Evolutionary conservation across 1,284 basidiomycete genomes (phyloP).

Genomic region (Trichosporon sp.): DNA sequence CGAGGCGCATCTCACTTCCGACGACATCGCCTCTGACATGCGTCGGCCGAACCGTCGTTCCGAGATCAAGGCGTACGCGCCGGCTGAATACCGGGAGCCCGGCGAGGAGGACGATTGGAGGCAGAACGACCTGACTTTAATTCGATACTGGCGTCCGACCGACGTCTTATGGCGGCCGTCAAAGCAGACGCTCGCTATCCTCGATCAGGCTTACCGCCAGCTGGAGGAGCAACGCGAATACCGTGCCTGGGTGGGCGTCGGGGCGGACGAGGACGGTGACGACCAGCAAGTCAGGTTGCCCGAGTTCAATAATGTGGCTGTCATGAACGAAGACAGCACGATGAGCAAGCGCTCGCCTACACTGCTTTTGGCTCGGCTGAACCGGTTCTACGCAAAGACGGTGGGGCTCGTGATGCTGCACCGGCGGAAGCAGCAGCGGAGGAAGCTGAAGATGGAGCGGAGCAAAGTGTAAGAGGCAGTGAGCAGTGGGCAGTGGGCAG

Average conservation of each 20-base stretch:
- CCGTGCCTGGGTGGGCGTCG: constrained; percentile 36
- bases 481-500: neutral
- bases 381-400: constrained; percentile 43
- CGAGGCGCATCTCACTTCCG: constrained; percentile 1
- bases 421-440: constrained; percentile 38
- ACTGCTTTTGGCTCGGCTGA: constrained; percentile 43
- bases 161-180: constrained; percentile 51
- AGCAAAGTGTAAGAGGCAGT: neutral
- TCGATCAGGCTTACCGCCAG: constrained; percentile 45
- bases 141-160: constrained; percentile 46
- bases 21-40: constrained; percentile 28
- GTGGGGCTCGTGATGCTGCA: constrained; percentile 48
- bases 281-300: constrained; percentile 35
- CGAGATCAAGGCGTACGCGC: constrained; percentile 18
- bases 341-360: constrained; percentile 36
- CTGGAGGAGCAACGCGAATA: constrained; percentile 39
- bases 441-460: constrained; percentile 1
- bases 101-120: neutral
- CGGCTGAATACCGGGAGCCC: constrained; percentile 4
- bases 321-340: constrained; percentile 39
- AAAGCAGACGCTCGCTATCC: constrained; percentile 38
- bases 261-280: constrained; percentile 36
- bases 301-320: constrained; percentile 34
- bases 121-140: constrained; percentile 30
- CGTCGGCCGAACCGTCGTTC: constrained; percentile 44